Conservation (phyloP, 768 basidiomycete species). For the Sistotremastrum niveocremeum region DNA sequence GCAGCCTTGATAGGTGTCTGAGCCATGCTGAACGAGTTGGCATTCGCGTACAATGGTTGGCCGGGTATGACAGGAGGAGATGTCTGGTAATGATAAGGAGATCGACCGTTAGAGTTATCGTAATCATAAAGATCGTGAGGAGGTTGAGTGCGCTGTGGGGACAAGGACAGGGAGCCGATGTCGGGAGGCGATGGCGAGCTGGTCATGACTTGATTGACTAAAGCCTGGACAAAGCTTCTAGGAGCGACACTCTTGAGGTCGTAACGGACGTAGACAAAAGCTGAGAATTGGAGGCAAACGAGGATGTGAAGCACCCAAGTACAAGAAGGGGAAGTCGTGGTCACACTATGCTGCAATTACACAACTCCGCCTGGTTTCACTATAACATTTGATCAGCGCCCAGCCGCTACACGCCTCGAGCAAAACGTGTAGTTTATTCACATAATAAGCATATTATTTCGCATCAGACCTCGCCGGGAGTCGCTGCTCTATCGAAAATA, state of each 20-base stretch:
- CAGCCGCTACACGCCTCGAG: no score
- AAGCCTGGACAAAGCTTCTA: not conserved
- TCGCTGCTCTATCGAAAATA: no score
- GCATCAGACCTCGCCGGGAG: no score
- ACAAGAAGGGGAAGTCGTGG: no score
- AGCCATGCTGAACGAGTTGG: constrained; percentile 35
- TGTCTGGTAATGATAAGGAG: constrained; percentile 60
- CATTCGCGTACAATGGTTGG: constrained; percentile 25
- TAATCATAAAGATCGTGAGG: constrained; percentile 80
- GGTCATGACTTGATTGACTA: constrained; percentile 43
- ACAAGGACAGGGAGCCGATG: constrained; percentile 64
- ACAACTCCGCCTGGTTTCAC: no score
- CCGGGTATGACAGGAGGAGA: constrained; percentile 40
- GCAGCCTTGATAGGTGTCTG: constrained; percentile 59
- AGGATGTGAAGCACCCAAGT: no score
- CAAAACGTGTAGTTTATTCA: no score
- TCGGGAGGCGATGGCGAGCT: constrained; percentile 59
- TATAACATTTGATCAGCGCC: no score
- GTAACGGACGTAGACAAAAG: not conserved
- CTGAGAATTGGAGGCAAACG: no score
- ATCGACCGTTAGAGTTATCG: constrained; percentile 33
- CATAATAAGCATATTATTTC: no score
- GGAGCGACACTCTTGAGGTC: not conserved
- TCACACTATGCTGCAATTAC: no score
- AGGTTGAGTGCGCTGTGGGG: constrained; percentile 48